Evolutionary conservation across 2,329 filamentous ascomycete genomes (phyloP), one percentile per base, ranked within the genome.

Genomic region (Fusarium marasasianum): DNA sequence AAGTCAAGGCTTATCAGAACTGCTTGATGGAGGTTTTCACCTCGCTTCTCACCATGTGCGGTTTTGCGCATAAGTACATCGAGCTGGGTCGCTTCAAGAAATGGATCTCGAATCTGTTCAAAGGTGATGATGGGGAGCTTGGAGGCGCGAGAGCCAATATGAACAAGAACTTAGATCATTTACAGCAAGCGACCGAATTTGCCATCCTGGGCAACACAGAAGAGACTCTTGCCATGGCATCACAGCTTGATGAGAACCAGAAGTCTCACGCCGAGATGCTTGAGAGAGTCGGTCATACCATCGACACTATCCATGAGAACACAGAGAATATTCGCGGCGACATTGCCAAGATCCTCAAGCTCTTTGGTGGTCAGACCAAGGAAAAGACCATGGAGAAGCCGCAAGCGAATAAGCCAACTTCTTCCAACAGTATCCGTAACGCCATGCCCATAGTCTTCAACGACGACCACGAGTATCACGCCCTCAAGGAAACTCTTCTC

Each of bases 1-100:
- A 76, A 14, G 50, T 75, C 37, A 78, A 73, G 24, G 78, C 79
- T 2, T 82, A 82, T 44, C 76, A 80, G 54, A 80, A 78, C 35
- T 82, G 79, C 38, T 60, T 84, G 7, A 81, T 82, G 76, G 80
- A 82, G 15, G 82, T 83, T 0, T 84, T 84, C 55, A 78, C 77
- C 4, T 79, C 81, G 0, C 74, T 83, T 50, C 66, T 82, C 22
- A 75, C 70, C 12, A 74, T 84, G 63, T 82, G 81, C 35, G 78
- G 77, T 12, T 78, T 81, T 57, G 79, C 82, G 2, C 80, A 79
- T 53, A 80, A 81, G 69, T 82, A 81, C 29, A 80, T 81, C 56
- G 75, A 82, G 33, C 74, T 80, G 3, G 78, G 80, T 24, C 76
- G 80, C 13, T 82, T 83, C 51, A 80, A 82, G 58, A 80, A 80